A percentile compares a stretch with the other conserved stretches of the same genome.
phyloP scores from a whole-genome alignment of 1,139 yeast genomes.

The Scheffersomyces stambukii region DNA sequence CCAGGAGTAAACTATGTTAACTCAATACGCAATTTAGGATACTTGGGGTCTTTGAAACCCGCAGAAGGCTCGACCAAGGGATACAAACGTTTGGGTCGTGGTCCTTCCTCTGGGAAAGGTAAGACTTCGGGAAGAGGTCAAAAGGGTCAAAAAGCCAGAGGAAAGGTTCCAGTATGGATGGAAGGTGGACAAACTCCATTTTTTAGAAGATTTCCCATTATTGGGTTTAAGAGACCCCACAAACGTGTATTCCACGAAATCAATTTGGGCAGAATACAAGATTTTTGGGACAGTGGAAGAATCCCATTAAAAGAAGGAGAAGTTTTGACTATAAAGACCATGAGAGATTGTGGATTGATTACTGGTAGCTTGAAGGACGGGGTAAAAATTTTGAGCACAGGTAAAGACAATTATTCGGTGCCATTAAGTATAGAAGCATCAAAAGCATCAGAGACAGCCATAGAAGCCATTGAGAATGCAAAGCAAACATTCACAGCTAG shows the following conservation, averaged over 20 bases:
- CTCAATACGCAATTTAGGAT: conserved; percentile 18
- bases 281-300: conserved; percentile 64
- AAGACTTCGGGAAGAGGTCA: conserved; percentile 97
- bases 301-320: conserved; percentile 62
- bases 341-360: conserved; percentile 71
- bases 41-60: conserved; percentile 37
- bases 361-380: conserved; percentile 76
- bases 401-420: conserved; percentile 51
- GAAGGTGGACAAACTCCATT: conserved; percentile 99
- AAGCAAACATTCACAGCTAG: conserved; percentile 75
- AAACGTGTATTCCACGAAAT: conserved; percentile 47
- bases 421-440: conserved; percentile 78
- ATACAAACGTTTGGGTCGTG: conserved; percentile 86
- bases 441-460: conserved; percentile 72
- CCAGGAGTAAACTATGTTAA: too few relatives aligned
- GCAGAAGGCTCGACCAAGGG: conserved; percentile 36
- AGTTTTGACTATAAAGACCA: conserved; percentile 53
- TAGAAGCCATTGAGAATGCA: conserved; percentile 61
- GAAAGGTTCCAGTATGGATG: conserved; percentile 85
- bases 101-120: conserved; percentile 91
- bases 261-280: conserved; percentile 56
- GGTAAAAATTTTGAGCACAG: conserved; percentile 74
- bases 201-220: conserved; percentile 82
- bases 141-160: conserved; percentile 95
- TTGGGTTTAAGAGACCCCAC: conserved; percentile 72